phyloP scores from a whole-genome alignment of 805 yeast genomes.

The Spathaspora boniae region DNA sequence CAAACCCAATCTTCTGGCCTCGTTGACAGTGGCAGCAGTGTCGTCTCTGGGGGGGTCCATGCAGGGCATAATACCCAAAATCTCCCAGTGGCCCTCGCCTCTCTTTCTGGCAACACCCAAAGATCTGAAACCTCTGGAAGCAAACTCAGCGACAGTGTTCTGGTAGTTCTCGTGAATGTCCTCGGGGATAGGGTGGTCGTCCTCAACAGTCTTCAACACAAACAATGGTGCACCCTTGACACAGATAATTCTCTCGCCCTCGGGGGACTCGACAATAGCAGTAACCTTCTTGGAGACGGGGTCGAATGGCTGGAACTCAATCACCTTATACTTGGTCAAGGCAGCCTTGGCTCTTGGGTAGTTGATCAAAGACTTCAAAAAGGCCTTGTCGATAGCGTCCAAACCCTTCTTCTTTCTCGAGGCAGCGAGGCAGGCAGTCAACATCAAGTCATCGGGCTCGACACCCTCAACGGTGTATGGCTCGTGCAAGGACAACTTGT shows the following conservation, averaged over 20 bases:
- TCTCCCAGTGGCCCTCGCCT: conserved; percentile 98
- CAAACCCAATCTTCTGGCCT: conserved; percentile 87
- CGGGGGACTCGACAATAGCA: conserved; percentile 93
- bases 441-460: conserved; percentile 91
- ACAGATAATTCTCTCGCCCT: conserved; percentile 91
- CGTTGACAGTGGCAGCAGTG: conserved; percentile 90
- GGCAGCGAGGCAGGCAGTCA: conserved; percentile 97
- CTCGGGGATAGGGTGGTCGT: conserved; percentile 94
- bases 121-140: conserved; percentile 97
- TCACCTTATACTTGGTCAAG: conserved; percentile 88
- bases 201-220: conserved; percentile 94
- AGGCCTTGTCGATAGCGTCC: conserved; percentile 96
- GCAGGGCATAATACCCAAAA: conserved; percentile 96
- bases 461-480: conserved; percentile 98
- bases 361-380: conserved; percentile 80
- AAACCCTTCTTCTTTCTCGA: conserved; percentile 97
- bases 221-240: conserved; percentile 98
- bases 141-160: conserved; percentile 96
- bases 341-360: conserved; percentile 94
- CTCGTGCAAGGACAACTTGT: conserved; percentile 92
- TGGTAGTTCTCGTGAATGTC: conserved; percentile 91
- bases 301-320: conserved; percentile 96
- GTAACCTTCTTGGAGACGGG: conserved; percentile 97
- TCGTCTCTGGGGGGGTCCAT: conserved; percentile 99
- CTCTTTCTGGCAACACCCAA: conserved; percentile 98